Conservation (phyloP, 176 grass and related monocot genomes). For the Zoysia pacifica region DNA sequence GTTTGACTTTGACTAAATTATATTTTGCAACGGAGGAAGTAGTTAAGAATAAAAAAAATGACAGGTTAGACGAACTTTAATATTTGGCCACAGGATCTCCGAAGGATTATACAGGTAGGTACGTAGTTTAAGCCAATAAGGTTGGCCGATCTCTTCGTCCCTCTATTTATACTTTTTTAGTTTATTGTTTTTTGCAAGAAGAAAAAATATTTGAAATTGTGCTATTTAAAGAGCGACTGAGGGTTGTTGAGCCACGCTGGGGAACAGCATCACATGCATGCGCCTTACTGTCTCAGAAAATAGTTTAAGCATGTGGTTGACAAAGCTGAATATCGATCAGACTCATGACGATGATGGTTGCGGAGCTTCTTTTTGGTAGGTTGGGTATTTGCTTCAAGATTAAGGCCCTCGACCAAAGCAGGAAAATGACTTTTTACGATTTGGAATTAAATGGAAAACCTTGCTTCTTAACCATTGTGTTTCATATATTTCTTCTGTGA, state of each 20-base stretch:
- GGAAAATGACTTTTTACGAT: constrained; percentile 40
- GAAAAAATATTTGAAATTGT: too few species aligned
- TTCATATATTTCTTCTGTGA: too few species aligned
- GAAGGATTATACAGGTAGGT: constrained; percentile 4
- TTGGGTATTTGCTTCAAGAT: constrained; percentile 52
- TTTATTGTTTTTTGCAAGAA: too few species aligned
- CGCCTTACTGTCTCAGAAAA: constrained; percentile 7
- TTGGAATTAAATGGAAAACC: constrained; percentile 2
- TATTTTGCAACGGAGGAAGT: too few species aligned
- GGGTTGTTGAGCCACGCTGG: constrained; percentile 42
- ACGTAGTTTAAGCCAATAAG: not conserved
- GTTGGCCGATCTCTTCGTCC: not conserved
- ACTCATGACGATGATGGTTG: constrained; percentile 29
- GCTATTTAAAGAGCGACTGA: not conserved
- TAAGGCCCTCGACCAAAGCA: constrained; percentile 39
- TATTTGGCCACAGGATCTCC: not conserved
- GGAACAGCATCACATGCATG: constrained; percentile 25
- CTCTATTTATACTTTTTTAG: too few species aligned
- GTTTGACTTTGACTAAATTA: too few species aligned
- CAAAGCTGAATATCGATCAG: constrained; percentile 30
- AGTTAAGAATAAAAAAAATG: not conserved
- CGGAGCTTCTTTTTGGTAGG: constrained; percentile 32
- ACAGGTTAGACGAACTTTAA: not conserved
- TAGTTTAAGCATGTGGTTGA: constrained; percentile 18
- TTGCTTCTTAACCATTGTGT: too few species aligned